Conservation (phyloP, 2,329 filamentous ascomycete species). For the Amesomyces nigricolor region DNA sequence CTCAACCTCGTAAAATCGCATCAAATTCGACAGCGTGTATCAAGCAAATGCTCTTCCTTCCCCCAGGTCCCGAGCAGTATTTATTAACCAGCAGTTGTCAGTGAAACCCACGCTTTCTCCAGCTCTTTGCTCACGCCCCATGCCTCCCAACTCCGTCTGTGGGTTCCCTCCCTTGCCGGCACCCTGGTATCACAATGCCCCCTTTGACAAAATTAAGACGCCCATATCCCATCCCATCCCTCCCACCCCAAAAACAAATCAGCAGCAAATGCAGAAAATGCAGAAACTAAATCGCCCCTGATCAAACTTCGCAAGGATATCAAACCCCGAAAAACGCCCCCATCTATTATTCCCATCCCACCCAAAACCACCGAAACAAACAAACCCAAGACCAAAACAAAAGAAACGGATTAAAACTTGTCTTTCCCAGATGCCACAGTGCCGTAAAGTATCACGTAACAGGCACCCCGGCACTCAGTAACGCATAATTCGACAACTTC, state of each 20-base stretch:
- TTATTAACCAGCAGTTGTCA: background rate
- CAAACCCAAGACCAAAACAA: too few species aligned
- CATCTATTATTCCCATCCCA: conserved; percentile 10
- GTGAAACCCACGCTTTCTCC: background rate
- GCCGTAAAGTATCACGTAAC: too few species aligned
- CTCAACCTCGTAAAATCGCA: background rate
- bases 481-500: conserved; percentile 53
- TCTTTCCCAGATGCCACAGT: too few species aligned
- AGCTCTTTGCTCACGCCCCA: background rate
- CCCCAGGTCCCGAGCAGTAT: background rate
- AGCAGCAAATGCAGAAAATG: conserved; percentile 15
- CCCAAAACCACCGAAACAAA: too few species aligned
- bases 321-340: conserved; percentile 4
- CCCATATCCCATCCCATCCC: background rate
- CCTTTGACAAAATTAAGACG: background rate
- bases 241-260: conserved; percentile 2
- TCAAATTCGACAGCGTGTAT: background rate
- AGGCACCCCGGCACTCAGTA: conserved; percentile 39
- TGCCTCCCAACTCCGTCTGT: conserved; percentile 1
- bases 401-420: too few species aligned
- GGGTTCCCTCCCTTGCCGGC: conserved; percentile 1
- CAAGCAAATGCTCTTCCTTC: background rate
- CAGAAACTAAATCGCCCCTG: background rate
- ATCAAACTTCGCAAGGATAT: background rate
- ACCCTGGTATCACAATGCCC: background rate